Conservation (phyloP, 2,329 filamentous ascomycete genomes). For the Thermochaetoides dissita region DNA sequence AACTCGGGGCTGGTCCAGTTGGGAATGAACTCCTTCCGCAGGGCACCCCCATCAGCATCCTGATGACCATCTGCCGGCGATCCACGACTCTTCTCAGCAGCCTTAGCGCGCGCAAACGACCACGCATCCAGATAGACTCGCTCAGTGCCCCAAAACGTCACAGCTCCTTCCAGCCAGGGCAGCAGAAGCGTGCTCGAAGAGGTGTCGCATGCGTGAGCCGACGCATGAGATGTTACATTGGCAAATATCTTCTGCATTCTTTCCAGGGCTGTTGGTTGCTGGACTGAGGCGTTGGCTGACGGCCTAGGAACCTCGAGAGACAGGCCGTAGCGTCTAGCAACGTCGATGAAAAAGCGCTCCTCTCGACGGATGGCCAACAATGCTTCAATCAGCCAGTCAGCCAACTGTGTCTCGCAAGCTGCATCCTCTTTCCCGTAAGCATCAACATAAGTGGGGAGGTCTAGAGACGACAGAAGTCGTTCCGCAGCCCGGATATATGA, state of each 20-base stretch:
- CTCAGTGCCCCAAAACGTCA: slow-evolving; percentile 69
- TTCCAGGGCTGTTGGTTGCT: neutral
- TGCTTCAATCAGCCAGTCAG: slow-evolving; percentile 49
- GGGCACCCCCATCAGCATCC: slow-evolving; percentile 51
- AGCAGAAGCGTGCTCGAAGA: slow-evolving; percentile 19
- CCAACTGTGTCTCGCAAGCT: slow-evolving; percentile 37
- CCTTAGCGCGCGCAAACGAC: slow-evolving; percentile 32
- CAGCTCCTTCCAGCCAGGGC: slow-evolving; percentile 48
- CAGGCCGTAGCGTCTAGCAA: slow-evolving; percentile 45
- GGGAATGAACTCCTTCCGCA: slow-evolving; percentile 50
- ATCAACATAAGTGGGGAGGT: slow-evolving; percentile 31
- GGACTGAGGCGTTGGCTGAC: neutral
- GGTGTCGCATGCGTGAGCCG: too few relatives aligned
- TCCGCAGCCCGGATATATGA: slow-evolving; percentile 53
- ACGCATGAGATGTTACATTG: too few relatives aligned
- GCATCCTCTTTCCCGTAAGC: slow-evolving; percentile 6
- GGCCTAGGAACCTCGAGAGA: slow-evolving; percentile 25
- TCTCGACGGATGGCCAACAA: slow-evolving; percentile 54
- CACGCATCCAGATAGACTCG: slow-evolving; percentile 47
- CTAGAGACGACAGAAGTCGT: slow-evolving; percentile 46
- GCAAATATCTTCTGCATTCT: slow-evolving; percentile 8
- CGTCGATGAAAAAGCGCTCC: slow-evolving; percentile 52
- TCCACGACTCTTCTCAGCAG: neutral
- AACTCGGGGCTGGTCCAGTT: slow-evolving; percentile 56
- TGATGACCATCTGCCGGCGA: slow-evolving; percentile 11